phyloP scores from a whole-genome alignment of 768 basidiomycete genomes.

The Psilocybe cyanescens region DNA sequence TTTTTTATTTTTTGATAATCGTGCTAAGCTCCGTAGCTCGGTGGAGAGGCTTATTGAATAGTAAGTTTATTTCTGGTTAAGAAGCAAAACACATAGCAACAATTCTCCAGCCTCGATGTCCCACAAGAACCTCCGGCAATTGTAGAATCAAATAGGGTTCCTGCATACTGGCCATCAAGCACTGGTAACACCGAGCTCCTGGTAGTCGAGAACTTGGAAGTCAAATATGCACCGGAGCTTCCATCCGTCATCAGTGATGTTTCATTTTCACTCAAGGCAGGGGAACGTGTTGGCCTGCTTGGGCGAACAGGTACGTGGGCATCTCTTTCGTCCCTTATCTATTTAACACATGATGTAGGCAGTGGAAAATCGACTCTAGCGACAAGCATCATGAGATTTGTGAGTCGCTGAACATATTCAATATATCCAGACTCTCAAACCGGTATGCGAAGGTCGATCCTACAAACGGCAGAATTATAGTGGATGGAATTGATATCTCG shows the following conservation, averaged over 20 bases:
- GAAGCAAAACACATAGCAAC: slow-evolving; percentile 76
- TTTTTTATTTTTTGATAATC: slow-evolving; percentile 29
- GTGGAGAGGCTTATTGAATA: slow-evolving; percentile 94
- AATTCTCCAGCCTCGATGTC: slow-evolving; percentile 55
- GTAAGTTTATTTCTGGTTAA: slow-evolving; percentile 51
- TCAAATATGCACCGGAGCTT: slow-evolving; percentile 86
- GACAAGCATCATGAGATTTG: slow-evolving; percentile 85
- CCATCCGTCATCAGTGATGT: slow-evolving; percentile 79
- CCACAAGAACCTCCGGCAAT: slow-evolving; percentile 85
- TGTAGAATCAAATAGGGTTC: slow-evolving; percentile 75
- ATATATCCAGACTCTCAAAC: slow-evolving; percentile 8
- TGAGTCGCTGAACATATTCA: slow-evolving; percentile 33
- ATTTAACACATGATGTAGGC: slow-evolving; percentile 47
- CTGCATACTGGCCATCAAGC: slow-evolving; percentile 92
- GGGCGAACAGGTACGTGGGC: slow-evolving; percentile 65
- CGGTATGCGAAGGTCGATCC: slow-evolving; percentile 64
- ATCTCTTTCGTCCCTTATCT: slow-evolving; percentile 21
- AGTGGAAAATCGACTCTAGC: slow-evolving; percentile 86
- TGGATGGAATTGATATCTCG: slow-evolving; percentile 89
- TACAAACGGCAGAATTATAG: slow-evolving; percentile 68
- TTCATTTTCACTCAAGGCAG: slow-evolving; percentile 72
- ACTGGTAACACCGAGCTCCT: slow-evolving; percentile 60
- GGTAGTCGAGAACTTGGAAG: slow-evolving; percentile 70
- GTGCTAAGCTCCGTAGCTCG: slow-evolving; percentile 48
- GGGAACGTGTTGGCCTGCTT: slow-evolving; percentile 83